Evolutionary conservation across 1,284 basidiomycete genomes (phyloP), one percentile per base, ranked within the genome.

Genomic region (Ustilago tritici): DNA sequence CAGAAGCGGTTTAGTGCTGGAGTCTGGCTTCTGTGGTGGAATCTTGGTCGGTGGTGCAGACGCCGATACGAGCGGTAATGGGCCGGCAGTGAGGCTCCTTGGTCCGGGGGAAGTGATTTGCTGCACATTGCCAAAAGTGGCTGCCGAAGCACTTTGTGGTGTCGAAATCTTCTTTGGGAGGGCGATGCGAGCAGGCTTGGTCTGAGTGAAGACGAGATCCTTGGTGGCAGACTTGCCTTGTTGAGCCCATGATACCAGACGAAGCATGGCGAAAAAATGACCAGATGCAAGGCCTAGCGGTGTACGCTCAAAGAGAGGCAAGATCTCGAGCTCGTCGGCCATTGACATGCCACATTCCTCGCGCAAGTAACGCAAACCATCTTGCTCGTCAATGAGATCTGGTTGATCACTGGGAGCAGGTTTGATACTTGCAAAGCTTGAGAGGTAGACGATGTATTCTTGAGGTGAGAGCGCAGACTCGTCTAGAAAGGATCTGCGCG

Each of bases 221-320:
- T 73, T 78, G 40, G 59, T 52, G 2, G 79, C 75, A 0, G 56
- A 41, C 15, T 70, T 65, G 56, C 84, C 84, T 28, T 79, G 81
- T 56, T 86, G 84, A 23, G 79, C 78, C 83, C 84, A 85, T 6
- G 85, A 80, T 10, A 82, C 79, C 12, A 86, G 77, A 31, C 85
- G 76, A 28, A 86, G 67, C 71, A 85, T 79, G 17, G 85, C 85
- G 53, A 77, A 86, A 46, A 86, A 82, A 64, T 85, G 82, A 23
- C 84, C 85, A 1, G 79, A 67, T 11, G 61, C 73, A 11, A 86
- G 76, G 17, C 85, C 85, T 5, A 81, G 57, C 0, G 85, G 84
- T 0, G 80, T 80, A 34, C 84, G 74, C 55, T 86, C 85, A 69
- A 86, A 85, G 23, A 85, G 76, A 11, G 84, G 82, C 55, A 86